phyloP scores from a whole-genome alignment of 1,139 yeast genomes.

The Candida glucosophila region DNA sequence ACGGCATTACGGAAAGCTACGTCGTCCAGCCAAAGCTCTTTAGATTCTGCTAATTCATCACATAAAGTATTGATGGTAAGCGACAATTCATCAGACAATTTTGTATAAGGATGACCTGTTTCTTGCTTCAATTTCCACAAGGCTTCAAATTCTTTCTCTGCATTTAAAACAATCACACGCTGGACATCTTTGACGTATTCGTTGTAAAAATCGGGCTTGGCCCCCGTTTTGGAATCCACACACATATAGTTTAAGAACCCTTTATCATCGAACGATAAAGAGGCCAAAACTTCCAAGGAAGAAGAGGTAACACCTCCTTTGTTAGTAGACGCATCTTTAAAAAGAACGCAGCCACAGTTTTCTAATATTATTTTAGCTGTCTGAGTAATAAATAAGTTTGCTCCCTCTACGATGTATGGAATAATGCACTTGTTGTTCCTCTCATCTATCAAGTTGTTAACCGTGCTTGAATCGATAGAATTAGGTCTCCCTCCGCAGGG shows the following conservation, averaged over 20 bases:
- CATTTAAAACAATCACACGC: slow-evolving; percentile 64
- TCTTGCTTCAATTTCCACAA: slow-evolving; percentile 70
- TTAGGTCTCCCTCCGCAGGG: slow-evolving; percentile 99
- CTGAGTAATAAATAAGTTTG: slow-evolving; percentile 91
- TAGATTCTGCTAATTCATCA: slow-evolving; percentile 78
- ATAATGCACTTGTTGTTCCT: slow-evolving; percentile 70
- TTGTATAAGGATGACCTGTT: slow-evolving; percentile 67
- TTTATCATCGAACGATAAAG: slow-evolving; percentile 82
- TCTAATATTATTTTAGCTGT: slow-evolving; percentile 84
- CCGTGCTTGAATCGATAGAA: slow-evolving; percentile 85
- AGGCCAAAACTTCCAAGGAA: slow-evolving; percentile 90
- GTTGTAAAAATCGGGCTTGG: slow-evolving; percentile 67
- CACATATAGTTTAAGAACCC: slow-evolving; percentile 75
- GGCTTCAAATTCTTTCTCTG: slow-evolving; percentile 76
- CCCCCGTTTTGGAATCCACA: slow-evolving; percentile 42
- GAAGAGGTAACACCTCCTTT: slow-evolving; percentile 99
- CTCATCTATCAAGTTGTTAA: slow-evolving; percentile 59
- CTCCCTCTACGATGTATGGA: slow-evolving; percentile 95
- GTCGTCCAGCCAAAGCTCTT: slow-evolving; percentile 82
- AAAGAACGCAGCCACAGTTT: slow-evolving; percentile 75
- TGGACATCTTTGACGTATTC: slow-evolving; percentile 82
- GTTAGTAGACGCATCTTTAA: slow-evolving; percentile 95
- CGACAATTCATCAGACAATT: slow-evolving; percentile 78
- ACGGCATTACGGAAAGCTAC: slow-evolving; percentile 67
- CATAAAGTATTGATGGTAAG: slow-evolving; percentile 80